These are phyloP conservation scores for Draba incana DNA, from an alignment of 345 rosid species.

Conservation along the genomic window DNA sequence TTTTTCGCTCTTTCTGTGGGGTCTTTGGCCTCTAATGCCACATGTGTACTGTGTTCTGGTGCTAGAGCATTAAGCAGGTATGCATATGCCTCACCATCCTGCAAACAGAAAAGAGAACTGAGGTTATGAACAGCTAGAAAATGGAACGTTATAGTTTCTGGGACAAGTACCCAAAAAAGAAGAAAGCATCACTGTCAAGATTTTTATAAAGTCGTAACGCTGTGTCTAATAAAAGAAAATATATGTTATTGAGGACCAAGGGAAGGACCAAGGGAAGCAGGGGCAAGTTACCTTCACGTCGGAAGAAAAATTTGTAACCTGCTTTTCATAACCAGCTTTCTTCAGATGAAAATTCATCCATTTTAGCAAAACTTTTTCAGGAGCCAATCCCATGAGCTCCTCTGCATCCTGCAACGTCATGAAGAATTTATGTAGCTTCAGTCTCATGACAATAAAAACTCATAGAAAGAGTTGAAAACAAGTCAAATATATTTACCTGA, in stretches of 20 bases:
- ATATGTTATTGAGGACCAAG: conserved; percentile 17
- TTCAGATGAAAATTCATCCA: conserved; percentile 99
- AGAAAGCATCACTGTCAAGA: conserved; percentile 23
- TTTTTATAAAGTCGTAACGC: neutral
- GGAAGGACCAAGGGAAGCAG: conserved; percentile 18
- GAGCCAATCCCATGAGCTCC: conserved; percentile 89
- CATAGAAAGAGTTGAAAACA: neutral
- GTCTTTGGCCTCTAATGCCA: conserved; percentile 58
- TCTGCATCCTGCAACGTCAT: conserved; percentile 75
- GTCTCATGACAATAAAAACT: conserved; percentile 9
- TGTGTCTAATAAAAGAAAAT: conserved; percentile 8
- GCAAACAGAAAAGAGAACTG: conserved; percentile 33
- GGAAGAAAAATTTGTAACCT: conserved; percentile 91
- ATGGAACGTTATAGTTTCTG: neutral
- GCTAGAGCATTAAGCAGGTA: conserved; percentile 93
- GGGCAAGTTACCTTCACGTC: conserved; percentile 81
- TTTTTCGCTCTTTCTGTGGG: conserved; percentile 76
- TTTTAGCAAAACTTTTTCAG: conserved; percentile 91
- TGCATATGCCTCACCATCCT: conserved; percentile 99
- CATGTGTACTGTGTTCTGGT: conserved; percentile 68
- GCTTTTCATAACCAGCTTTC: conserved; percentile 87
- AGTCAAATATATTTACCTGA: conserved; percentile 49
- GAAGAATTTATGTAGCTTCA: conserved; percentile 18
- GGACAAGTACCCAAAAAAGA: neutral
- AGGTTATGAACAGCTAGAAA: conserved; percentile 31